Evolutionary conservation across 495 filamentous ascomycete species (phyloP).

Genomic region (Aspergillus sclerotiicarbonarius): DNA sequence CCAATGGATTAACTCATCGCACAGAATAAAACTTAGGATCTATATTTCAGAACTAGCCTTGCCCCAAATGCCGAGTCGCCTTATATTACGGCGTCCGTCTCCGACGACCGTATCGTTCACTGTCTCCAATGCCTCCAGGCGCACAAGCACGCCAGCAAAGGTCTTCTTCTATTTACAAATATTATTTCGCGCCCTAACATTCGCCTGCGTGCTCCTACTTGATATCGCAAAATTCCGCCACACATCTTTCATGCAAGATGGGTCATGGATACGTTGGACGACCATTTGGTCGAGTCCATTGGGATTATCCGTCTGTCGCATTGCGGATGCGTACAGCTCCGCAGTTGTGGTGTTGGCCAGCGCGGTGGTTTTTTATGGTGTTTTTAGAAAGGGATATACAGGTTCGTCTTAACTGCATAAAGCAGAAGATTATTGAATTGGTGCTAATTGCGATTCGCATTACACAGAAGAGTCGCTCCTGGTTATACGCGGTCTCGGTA

Average conservation of each 20-base stretch:
- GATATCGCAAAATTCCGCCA: constrained; percentile 37
- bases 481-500: constrained; percentile 82
- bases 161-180: constrained; percentile 50
- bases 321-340: constrained; percentile 39
- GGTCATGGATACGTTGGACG: constrained; percentile 26
- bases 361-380: constrained; percentile 40
- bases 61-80: constrained; percentile 44
- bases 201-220: constrained; percentile 40
- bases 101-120: constrained; percentile 85
- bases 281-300: constrained; percentile 34
- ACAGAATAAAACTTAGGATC: too few species aligned
- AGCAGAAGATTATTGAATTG: background rate
- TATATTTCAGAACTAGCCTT: background rate
- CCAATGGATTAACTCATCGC: background rate
- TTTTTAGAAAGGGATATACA: constrained; percentile 49
- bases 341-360: constrained; percentile 27
- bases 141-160: constrained; percentile 55
- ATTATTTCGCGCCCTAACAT: constrained; percentile 45
- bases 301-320: constrained; percentile 28
- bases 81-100: constrained; percentile 71
- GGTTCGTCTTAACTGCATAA: constrained; percentile 30
- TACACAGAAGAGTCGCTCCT: constrained; percentile 76
- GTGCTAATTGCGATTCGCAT: constrained; percentile 23
- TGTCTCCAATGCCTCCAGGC: constrained; percentile 67
- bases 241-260: constrained; percentile 25